Base-by-base conservation (phyloP, 208 protist genomes). In the Blechomonas ayalai region DNA sequence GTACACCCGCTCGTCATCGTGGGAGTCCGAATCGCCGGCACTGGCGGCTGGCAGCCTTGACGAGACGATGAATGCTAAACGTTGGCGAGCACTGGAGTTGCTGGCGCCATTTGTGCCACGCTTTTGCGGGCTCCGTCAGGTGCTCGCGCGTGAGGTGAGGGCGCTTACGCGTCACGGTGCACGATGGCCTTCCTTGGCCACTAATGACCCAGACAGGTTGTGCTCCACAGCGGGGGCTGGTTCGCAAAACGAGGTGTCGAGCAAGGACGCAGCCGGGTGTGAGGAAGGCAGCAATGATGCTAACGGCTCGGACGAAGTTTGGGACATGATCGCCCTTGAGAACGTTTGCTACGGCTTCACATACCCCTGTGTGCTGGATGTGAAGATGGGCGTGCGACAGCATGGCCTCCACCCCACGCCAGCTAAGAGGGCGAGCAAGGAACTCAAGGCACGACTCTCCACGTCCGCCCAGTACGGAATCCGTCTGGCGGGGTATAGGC, bases 351-450 rank as follows among this genome's bases (percentile, higher is more conserved):
- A 74, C 48, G 64, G 68, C 46, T 90, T 92, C 44, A 45, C 35
- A 8, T 70, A 56, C 15, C 80, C 79, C 0, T 92, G 84, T 39
- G 71, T 92, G 28, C 58, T 92, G 38, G 84, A 92, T 45, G 67
- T 90, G 8, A 92, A 92, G 61, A 92, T 92, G 77, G 84, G 84
- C 19, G 65, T 54, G 19, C 69, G 84, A 1, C 84, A 92, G 67
- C 90, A 90, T 43, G 84, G 84, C 13, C 57, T 92, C 15, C 62
- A 85, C 53, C 67, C 84, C 6, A 58, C 64, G 13, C 59, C 64
- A 8, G 55, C 51, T 28, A 92, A 92, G 74, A 55, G 62, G 24
- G 43, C 34, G 18, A 92, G 77, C 50, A 92, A 92, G 53, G 71
- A 80, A 48, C 56, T 40, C 34, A 89, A 89, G 64, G 48, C 79